Evolutionary conservation across 164 flowering plant species (phyloP).

Genomic region (Vitis rupestris): DNA sequence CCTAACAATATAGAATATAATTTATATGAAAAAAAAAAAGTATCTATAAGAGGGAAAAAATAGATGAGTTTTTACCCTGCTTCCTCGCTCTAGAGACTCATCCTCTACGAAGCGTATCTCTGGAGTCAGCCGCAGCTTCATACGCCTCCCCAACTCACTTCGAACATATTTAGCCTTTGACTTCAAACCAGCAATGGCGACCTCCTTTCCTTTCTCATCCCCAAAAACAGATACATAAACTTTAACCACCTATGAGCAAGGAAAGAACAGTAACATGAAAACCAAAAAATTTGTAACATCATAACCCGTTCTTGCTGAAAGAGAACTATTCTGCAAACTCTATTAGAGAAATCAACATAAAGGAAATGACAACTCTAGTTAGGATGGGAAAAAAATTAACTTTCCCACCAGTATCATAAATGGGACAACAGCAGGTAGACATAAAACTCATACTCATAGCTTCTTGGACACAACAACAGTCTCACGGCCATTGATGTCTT

Average conservation of each 20-base stretch:
- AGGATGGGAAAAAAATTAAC: no score
- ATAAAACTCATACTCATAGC: neutral
- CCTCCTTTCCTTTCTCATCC: slow-evolving; percentile 87
- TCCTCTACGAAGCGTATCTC: slow-evolving; percentile 92
- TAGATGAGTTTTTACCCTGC: slow-evolving; percentile 65
- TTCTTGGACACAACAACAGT: neutral
- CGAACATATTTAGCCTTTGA: slow-evolving; percentile 93
- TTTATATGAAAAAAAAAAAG: neutral
- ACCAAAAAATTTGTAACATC: no score
- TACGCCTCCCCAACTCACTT: slow-evolving; percentile 75
- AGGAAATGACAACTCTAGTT: no score
- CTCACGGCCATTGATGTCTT: neutral
- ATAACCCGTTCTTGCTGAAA: no score
- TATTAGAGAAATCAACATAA: no score
- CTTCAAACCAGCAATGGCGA: slow-evolving; percentile 86
- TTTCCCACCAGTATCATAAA: no score
- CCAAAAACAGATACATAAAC: slow-evolving; percentile 96
- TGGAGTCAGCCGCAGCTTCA: slow-evolving; percentile 90
- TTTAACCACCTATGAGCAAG: slow-evolving; percentile 68
- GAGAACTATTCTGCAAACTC: no score
- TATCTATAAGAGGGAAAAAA: neutral
- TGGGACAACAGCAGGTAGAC: no score
- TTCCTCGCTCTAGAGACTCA: slow-evolving; percentile 86
- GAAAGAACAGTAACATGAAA: neutral
- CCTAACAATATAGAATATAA: no score